phyloP scores from a whole-genome alignment of 345 rosid species.

The Cardamine chenopodiifolia region DNA sequence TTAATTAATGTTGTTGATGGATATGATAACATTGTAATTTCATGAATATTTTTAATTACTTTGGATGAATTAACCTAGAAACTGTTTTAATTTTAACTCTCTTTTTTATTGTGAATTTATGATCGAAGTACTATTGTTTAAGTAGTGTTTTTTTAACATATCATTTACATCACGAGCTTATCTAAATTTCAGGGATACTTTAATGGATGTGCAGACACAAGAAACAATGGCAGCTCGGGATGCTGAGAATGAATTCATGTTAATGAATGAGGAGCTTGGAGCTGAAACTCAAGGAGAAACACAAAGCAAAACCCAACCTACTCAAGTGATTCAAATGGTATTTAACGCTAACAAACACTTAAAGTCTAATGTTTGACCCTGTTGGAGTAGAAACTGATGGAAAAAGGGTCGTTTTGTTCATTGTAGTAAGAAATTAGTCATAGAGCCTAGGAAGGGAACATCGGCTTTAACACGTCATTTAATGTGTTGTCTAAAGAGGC shows the following conservation, averaged over 20 bases:
- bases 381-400: not conserved
- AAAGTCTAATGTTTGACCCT: not conserved
- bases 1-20: too few relatives aligned
- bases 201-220: too few relatives aligned
- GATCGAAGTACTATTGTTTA: too few relatives aligned
- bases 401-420: not conserved
- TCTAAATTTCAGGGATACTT: too few relatives aligned
- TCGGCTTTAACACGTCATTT: not conserved
- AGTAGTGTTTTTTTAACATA: too few relatives aligned
- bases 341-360: not conserved
- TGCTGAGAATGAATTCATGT: not conserved
- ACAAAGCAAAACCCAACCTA: not conserved
- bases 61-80: too few relatives aligned
- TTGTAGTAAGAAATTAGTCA: not conserved
- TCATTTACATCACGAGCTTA: too few relatives aligned
- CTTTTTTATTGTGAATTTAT: too few relatives aligned
- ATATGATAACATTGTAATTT: too few relatives aligned
- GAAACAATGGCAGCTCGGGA: not conserved
- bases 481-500: not conserved
- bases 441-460: not conserved
- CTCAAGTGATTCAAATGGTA: not conserved
- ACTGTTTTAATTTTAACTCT: too few relatives aligned
- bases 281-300: not conserved
- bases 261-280: not conserved
- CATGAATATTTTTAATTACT: too few relatives aligned